These are phyloP conservation scores for Canavalia ensiformis DNA, from an alignment of 306 rosid genomes.

Conservation along the genomic window DNA sequence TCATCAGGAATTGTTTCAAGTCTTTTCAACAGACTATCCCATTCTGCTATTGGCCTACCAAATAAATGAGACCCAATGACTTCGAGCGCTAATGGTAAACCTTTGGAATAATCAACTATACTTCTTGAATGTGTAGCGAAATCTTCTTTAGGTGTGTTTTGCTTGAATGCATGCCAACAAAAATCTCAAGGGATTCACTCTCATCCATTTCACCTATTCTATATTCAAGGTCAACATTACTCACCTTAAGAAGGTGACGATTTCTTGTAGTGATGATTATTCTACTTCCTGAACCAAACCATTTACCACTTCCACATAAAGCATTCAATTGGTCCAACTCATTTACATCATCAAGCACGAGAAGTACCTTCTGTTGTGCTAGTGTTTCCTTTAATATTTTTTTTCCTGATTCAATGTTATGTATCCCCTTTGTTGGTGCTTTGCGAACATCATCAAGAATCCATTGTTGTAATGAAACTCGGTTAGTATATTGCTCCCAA, in stretches of 20 bases:
- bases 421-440: not conserved
- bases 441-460: slow-evolving; percentile 4
- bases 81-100: slow-evolving; percentile 47
- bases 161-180: slow-evolving; percentile 49
- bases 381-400: slow-evolving; percentile 2
- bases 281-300: slow-evolving; percentile 33
- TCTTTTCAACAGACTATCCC: slow-evolving; percentile 8
- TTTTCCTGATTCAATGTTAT: slow-evolving; percentile 24
- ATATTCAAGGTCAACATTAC: not conserved
- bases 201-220: slow-evolving; percentile 9
- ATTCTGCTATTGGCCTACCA: not conserved
- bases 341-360: slow-evolving; percentile 43
- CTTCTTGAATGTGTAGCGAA: not conserved
- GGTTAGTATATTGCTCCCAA: not conserved
- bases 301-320: slow-evolving; percentile 34
- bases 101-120: slow-evolving; percentile 17
- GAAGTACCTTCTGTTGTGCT: not conserved
- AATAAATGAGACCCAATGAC: slow-evolving; percentile 31
- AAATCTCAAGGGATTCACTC: slow-evolving; percentile 38
- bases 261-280: slow-evolving; percentile 43
- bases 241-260: not conserved
- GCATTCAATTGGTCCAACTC: slow-evolving; percentile 4
- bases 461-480: not conserved
- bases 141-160: not conserved
- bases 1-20: slow-evolving; percentile 35